phyloP scores from a whole-genome alignment of 176 grass and related monocot genomes.

The Poa pratensis region DNA sequence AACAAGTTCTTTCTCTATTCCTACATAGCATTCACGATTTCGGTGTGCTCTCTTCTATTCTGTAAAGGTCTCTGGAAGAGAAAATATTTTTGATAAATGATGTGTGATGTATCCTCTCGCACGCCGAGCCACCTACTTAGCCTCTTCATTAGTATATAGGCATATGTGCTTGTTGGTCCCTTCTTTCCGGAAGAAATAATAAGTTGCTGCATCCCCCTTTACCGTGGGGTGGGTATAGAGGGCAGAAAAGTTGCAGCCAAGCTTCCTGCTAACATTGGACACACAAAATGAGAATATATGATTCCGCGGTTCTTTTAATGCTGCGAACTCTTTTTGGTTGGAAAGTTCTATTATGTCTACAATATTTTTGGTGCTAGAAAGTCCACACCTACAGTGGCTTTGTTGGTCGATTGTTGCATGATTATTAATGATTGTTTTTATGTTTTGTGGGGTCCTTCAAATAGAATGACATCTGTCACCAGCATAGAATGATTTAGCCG shows the following conservation, averaged over 20 bases:
- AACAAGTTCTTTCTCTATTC: constrained; percentile 4
- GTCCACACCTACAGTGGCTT: constrained; percentile 48
- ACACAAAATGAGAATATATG: constrained; percentile 26
- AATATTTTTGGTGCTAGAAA: constrained; percentile 41
- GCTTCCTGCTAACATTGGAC: constrained; percentile 33
- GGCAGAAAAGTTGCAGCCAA: constrained; percentile 39
- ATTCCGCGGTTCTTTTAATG: constrained; percentile 25
- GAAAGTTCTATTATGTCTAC: constrained; percentile 30
- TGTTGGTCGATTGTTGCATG: constrained; percentile 35
- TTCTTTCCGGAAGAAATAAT: constrained; percentile 42
- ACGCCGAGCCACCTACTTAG: background rate
- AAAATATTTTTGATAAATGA: constrained; percentile 37
- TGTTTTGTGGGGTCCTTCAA: constrained; percentile 48
- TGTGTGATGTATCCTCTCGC: constrained; percentile 24
- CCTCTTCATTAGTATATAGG: constrained; percentile 38
- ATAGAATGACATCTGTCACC: constrained; percentile 50
- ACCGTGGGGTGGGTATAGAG: constrained; percentile 30
- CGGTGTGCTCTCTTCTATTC: constrained; percentile 19
- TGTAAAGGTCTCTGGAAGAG: constrained; percentile 33
- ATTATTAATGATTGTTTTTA: constrained; percentile 32
- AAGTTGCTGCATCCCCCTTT: constrained; percentile 11
- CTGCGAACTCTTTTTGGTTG: constrained; percentile 20
- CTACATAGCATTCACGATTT: constrained; percentile 31
- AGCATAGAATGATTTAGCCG: constrained; percentile 41
- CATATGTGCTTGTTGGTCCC: constrained; percentile 18